Conservation (phyloP, 1,284 basidiomycete species). For the Porodaedalea pini region DNA sequence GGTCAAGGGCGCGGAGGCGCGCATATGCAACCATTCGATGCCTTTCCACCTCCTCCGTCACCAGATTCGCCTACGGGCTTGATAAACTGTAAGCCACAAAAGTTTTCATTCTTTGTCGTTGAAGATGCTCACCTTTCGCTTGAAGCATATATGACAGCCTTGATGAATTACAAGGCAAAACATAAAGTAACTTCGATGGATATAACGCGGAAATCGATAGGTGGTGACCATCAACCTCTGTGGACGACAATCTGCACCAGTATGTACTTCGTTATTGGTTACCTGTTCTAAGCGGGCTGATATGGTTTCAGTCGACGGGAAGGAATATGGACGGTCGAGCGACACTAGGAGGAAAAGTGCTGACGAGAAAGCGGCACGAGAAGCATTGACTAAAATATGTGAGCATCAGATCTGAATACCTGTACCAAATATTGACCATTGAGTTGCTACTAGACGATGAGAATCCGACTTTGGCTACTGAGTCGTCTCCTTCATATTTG, state of each 20-base stretch:
- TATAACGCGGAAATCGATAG: background rate
- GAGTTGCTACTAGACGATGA: background rate
- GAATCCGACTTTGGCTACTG: background rate
- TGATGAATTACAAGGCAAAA: slow-evolving; percentile 2
- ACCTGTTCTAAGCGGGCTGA: background rate
- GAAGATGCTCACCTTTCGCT: background rate
- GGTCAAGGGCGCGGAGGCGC: background rate
- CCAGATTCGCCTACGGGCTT: background rate
- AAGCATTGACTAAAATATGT: slow-evolving; percentile 1
- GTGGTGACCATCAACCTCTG: slow-evolving; percentile 1
- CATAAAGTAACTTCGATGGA: background rate
- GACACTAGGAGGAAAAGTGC: slow-evolving; percentile 7
- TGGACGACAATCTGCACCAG: background rate
- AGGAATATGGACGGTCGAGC: background rate
- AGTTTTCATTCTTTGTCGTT: background rate
- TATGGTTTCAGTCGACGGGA: slow-evolving; percentile 5
- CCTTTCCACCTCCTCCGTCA: slow-evolving; percentile 1
- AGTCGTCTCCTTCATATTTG: background rate
- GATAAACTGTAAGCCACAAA: background rate
- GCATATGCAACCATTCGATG: background rate
- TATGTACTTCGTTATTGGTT: background rate
- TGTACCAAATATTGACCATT: background rate
- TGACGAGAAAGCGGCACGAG: slow-evolving; percentile 5
- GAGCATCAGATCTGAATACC: background rate
- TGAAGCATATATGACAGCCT: slow-evolving; percentile 8